Evolutionary conservation across 2,329 filamentous ascomycete species (phyloP), one percentile per base, ranked within the genome.

Genomic region (Fusarium sp.): DNA sequence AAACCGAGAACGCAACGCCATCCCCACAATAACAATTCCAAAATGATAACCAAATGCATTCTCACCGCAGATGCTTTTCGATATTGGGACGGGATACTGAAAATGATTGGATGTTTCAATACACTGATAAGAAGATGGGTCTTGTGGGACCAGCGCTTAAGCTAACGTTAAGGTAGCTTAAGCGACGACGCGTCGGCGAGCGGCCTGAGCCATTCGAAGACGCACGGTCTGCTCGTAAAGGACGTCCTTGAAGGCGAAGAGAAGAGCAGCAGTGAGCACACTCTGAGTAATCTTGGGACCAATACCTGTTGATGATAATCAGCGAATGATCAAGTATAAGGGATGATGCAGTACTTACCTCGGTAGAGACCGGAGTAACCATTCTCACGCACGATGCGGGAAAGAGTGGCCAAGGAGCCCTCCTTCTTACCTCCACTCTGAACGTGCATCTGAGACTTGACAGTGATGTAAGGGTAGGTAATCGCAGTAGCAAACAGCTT

Each of bases 231-330:
- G 89, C 76, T 94, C 92, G 79, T 98, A 99, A 8, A 99, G 87
- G 9, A 94, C 93, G 79, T 99, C 96, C 86, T 99, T 99, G 85
- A 99, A 98, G 3, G 94, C 96, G 79, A 99, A 99, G 62, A 99
- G 84, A 82, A 98, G 94, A 4, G 96, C 96, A 8, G 96, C 96
- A 7, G 96, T 99, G 67, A 99, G 87, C 47, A 98, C 96, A 78
- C 94, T 98, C 83, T 99, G 96, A 22, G 94, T 94, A 73, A 99
- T 91, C 87, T 99, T 99, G 74, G 96, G 94, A 24, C 91, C 94
- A 77, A 99, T 97, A 57, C 95, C 94, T 97, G 71, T 49, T 24
- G 16, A 37, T 59, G 61, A 70, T 32, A 72, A 67, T 62, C 41
- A 67, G 49, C n/a, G 18, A 25, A 54, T 54, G 29, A 20, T 16